Evolutionary conservation across 805 yeast genomes (phyloP).

Genomic region (Cephaloascus albidus): DNA sequence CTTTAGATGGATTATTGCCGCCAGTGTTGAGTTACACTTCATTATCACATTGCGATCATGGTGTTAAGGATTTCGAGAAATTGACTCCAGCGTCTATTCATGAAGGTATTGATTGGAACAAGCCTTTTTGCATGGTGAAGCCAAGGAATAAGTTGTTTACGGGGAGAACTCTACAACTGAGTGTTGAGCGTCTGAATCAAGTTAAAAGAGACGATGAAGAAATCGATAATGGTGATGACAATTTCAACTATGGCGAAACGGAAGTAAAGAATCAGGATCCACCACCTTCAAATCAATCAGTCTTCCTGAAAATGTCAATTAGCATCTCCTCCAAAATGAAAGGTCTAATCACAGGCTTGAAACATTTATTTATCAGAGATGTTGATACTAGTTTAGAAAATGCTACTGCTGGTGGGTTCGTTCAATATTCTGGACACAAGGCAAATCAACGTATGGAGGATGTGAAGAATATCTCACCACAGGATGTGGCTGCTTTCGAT

Average conservation of each 20-base stretch:
- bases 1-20: slow-evolving; percentile 24
- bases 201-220: background rate
- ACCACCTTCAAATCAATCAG: background rate
- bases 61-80: slow-evolving; percentile 35
- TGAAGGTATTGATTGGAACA: slow-evolving; percentile 39
- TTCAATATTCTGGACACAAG: slow-evolving; percentile 1
- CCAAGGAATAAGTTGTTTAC: slow-evolving; percentile 9
- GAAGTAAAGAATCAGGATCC: too few species aligned
- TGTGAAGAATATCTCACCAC: background rate
- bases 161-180: background rate
- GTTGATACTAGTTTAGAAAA: slow-evolving; percentile 4
- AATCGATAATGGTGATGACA: background rate
- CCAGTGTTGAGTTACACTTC: slow-evolving; percentile 33
- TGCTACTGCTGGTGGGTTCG: background rate
- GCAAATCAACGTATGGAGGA: slow-evolving; percentile 1
- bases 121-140: slow-evolving; percentile 33
- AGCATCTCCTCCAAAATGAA: slow-evolving; percentile 1
- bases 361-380: slow-evolving; percentile 5
- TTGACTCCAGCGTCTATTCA: slow-evolving; percentile 18
- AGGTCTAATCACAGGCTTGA: background rate
- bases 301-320: background rate
- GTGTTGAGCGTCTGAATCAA: too few species aligned
- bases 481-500: slow-evolving; percentile 1
- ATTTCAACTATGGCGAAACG: too few species aligned
- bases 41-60: slow-evolving; percentile 42